Percentiles rank a stretch among this genome's conserved stretches.
These are phyloP conservation scores for Spathaspora sp. DNA, from an alignment of 805 yeast genomes.

Conservation along the genomic window DNA sequence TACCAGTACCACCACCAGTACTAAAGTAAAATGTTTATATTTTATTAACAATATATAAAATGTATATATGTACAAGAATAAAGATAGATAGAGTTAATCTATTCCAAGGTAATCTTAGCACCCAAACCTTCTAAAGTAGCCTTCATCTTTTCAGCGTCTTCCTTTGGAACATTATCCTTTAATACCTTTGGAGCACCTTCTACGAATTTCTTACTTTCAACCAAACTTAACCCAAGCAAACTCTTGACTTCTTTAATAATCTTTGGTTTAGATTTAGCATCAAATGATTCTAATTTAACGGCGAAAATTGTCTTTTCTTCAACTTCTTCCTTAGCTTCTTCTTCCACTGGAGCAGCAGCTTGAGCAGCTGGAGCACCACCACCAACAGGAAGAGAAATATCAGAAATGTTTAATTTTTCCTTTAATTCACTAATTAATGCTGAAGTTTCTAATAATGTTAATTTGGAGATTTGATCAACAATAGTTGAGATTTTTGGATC, in stretches of 20 bases:
- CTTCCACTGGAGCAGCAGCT: conserved; percentile 32
- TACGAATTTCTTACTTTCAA: conserved; percentile 96
- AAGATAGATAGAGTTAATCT: conserved; percentile 14
- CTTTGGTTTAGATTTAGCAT: conserved; percentile 94
- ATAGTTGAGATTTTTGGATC: conserved; percentile 85
- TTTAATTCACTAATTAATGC: conserved; percentile 75
- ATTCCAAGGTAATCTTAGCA: conserved; percentile 89
- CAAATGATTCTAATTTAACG: conserved; percentile 89
- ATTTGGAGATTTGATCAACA: conserved; percentile 85
- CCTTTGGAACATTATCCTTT: conserved; percentile 95
- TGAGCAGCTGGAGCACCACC: conserved; percentile 2
- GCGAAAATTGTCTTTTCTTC: conserved; percentile 93
- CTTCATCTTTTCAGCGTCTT: conserved; percentile 96
- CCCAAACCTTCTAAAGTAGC: conserved; percentile 90
- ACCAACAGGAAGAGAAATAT: conserved; percentile 33
- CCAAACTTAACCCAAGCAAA: conserved; percentile 85
- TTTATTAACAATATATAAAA: conserved; percentile 1
- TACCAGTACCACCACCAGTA: too few relatives aligned
- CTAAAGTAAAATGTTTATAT: background rate
- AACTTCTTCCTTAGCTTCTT: conserved; percentile 67
- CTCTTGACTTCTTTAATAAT: conserved; percentile 95
- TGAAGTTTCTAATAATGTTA: conserved; percentile 94
- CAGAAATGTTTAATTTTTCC: conserved; percentile 86
- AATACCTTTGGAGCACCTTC: conserved; percentile 95
- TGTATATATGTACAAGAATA: conserved; percentile 12